Percentiles rank a stretch among this genome's conserved stretches.
These are phyloP conservation scores for Eremothecium coryli DNA, from an alignment of 1,139 yeast species.

Conservation along the genomic window DNA sequence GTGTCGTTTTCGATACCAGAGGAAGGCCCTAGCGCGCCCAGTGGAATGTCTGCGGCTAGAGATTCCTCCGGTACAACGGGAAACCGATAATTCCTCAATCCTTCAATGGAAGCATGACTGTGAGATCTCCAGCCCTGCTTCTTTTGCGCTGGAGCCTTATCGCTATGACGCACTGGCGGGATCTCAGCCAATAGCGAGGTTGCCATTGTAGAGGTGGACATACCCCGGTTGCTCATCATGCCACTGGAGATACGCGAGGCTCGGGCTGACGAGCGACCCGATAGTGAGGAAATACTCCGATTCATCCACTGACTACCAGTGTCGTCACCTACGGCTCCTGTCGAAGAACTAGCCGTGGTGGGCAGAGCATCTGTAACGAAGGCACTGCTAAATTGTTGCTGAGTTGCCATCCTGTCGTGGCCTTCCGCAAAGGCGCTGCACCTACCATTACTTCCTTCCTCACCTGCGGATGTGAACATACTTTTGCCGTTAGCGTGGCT, in stretches of 20 bases:
- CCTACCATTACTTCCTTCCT: background rate
- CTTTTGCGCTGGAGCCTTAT: constrained; percentile 12
- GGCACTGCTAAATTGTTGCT: constrained; percentile 14
- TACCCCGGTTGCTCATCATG: constrained; percentile 18
- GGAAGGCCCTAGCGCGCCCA: background rate
- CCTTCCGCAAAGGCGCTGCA: background rate
- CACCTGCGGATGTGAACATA: constrained; percentile 3
- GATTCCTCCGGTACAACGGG: constrained; percentile 25
- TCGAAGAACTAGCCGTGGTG: background rate
- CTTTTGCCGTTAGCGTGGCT: constrained; percentile 25
- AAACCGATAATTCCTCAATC: constrained; percentile 23
- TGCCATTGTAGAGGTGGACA: constrained; percentile 28
- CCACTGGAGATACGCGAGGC: constrained; percentile 8
- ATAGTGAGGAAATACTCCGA: constrained; percentile 1
- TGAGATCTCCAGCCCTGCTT: constrained; percentile 13
- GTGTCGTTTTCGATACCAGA: constrained; percentile 8
- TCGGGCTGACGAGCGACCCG: constrained; percentile 1
- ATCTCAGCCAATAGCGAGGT: constrained; percentile 25
- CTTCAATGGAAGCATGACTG: constrained; percentile 20
- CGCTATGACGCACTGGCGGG: constrained; percentile 12
- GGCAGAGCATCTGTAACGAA: constrained; percentile 24
- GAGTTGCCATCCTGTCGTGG: constrained; percentile 6
- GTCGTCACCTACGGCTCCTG: too few species aligned
- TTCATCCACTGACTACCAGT: background rate
- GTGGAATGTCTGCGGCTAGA: constrained; percentile 4